Evolutionary conservation across 805 yeast genomes (phyloP).

Genomic region (Hanseniaspora jakobsenii): DNA sequence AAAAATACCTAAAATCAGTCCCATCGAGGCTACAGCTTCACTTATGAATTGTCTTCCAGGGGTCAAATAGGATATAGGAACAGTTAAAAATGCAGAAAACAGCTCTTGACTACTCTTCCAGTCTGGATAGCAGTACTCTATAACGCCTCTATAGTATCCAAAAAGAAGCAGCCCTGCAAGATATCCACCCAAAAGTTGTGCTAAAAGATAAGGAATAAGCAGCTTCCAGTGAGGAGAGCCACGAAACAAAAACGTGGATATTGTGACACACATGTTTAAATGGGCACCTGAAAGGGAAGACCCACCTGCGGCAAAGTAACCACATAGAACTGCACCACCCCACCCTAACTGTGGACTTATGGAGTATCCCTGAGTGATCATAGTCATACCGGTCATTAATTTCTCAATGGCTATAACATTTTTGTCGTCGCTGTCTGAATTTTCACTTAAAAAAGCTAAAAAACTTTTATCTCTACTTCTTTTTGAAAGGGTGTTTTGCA

Average conservation of each 20-base stretch:
- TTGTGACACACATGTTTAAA: constrained; percentile 42
- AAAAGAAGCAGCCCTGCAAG: constrained; percentile 37
- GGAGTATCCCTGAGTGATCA: constrained; percentile 8
- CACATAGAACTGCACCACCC: constrained; percentile 45
- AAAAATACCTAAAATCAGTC: constrained; percentile 37
- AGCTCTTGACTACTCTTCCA: constrained; percentile 24
- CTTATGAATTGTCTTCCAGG: constrained; percentile 37
- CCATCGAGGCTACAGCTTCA: constrained; percentile 36
- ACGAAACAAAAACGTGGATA: constrained; percentile 37
- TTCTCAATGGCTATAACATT: background rate
- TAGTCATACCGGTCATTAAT: background rate
- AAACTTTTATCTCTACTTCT: background rate
- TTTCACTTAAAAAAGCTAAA: background rate
- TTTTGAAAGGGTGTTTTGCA: constrained; percentile 30
- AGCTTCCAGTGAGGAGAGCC: constrained; percentile 39
- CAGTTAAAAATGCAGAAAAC: constrained; percentile 39
- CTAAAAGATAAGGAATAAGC: constrained; percentile 34
- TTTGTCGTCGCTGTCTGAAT: background rate
- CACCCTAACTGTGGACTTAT: constrained; percentile 29
- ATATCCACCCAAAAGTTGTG: constrained; percentile 40
- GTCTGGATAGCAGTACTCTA: constrained; percentile 22
- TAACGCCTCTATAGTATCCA: constrained; percentile 34
- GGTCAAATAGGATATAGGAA: constrained; percentile 32
- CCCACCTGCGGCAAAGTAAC: constrained; percentile 42
- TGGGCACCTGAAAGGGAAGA: constrained; percentile 45